Conservation (phyloP, 768 basidiomycete species). For the Cyathus striatus region DNA sequence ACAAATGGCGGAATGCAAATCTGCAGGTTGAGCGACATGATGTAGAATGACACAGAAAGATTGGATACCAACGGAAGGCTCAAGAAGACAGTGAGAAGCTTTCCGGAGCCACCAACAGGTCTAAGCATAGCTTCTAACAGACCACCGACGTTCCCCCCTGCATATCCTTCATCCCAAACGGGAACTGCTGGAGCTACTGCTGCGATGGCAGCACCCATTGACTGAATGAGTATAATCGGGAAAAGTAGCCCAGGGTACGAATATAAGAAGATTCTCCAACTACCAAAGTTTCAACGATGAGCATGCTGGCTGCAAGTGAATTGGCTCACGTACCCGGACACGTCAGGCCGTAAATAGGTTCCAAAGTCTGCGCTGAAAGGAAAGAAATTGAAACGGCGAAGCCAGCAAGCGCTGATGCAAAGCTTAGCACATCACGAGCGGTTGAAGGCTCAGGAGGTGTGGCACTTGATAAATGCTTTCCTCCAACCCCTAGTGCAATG, state of each 20-base stretch:
- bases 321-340: constrained; percentile 47
- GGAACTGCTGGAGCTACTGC: constrained; percentile 51
- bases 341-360: constrained; percentile 56
- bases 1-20: constrained; percentile 55
- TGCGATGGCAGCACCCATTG: constrained; percentile 63
- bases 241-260: constrained; percentile 66
- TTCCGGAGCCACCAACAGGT: constrained; percentile 69
- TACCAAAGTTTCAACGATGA: no score
- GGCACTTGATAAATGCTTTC: constrained; percentile 57
- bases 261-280: constrained; percentile 61
- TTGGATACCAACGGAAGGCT: constrained; percentile 80
- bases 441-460: constrained; percentile 50
- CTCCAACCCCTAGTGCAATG: constrained; percentile 66
- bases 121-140: constrained; percentile 65
- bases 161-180: constrained; percentile 57
- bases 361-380: constrained; percentile 70
- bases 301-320: no score
- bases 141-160: constrained; percentile 60
- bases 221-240: constrained; percentile 44
- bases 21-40: constrained; percentile 69
- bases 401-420: constrained; percentile 69
- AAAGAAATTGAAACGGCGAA: constrained; percentile 64
- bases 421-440: constrained; percentile 51
- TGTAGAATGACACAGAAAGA: constrained; percentile 81
- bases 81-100: constrained; percentile 76